These are phyloP conservation scores for Citrus mangshanensis DNA, from an alignment of 345 rosid genomes.

Conservation along the genomic window DNA sequence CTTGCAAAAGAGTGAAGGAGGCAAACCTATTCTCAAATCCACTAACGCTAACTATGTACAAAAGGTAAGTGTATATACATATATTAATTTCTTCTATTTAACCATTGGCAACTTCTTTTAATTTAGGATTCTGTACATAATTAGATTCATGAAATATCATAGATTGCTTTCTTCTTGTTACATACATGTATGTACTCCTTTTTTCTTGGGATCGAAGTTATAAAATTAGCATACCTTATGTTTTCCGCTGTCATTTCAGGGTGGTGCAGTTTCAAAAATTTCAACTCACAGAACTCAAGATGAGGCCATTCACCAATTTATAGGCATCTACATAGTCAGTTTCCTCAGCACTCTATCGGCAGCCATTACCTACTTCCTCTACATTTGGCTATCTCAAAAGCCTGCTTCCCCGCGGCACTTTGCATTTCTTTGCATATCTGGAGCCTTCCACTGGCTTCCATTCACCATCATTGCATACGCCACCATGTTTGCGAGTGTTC, in stretches of 20 bases:
- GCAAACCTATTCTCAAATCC: slow-evolving; percentile 26
- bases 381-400: slow-evolving; percentile 31
- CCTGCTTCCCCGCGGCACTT: slow-evolving; percentile 40
- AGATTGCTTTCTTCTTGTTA: background rate
- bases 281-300: slow-evolving; percentile 1
- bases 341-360: slow-evolving; percentile 56
- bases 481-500: slow-evolving; percentile 31
- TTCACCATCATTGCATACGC: slow-evolving; percentile 43
- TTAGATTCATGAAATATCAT: background rate
- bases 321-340: slow-evolving; percentile 54
- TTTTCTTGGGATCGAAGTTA: background rate
- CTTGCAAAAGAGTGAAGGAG: slow-evolving; percentile 49
- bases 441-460: slow-evolving; percentile 66
- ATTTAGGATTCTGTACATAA: background rate
- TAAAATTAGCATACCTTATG: background rate
- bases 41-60: slow-evolving; percentile 18
- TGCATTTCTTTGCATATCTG: slow-evolving; percentile 45
- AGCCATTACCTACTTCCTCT: slow-evolving; percentile 40
- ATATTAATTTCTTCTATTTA: background rate
- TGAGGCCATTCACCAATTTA: slow-evolving; percentile 34
- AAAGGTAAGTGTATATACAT: slow-evolving; percentile 20
- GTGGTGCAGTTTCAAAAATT: slow-evolving; percentile 5
- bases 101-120: background rate
- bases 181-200: background rate
- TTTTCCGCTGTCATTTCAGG: slow-evolving; percentile 28